Percentiles rank a stretch among this genome's conserved stretches.
Evolutionary conservation across 2,329 filamentous ascomycete genomes (phyloP).

Genomic region (Sclerotinia trifoliorum): DNA sequence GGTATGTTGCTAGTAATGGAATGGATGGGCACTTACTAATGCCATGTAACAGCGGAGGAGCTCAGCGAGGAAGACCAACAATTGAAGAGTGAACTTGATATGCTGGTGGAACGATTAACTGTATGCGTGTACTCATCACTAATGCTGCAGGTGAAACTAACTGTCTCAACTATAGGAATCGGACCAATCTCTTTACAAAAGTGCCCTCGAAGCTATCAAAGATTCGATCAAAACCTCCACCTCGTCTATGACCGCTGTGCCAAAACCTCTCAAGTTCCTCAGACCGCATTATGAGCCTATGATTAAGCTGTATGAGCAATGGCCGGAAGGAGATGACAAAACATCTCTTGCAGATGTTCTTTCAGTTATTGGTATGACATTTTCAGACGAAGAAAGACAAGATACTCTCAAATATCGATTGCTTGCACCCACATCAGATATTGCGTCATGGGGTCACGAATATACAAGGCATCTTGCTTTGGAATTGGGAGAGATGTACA

Average conservation of each 20-base stretch:
- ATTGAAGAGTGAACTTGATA: conserved; percentile 95
- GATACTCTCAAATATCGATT: conserved; percentile 96
- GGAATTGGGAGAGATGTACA: conserved; percentile 93
- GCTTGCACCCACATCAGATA: conserved; percentile 84
- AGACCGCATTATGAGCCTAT: conserved; percentile 93
- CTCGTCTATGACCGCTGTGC: conserved; percentile 98
- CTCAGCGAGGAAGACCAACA: conserved; percentile 97
- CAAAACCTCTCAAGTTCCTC: conserved; percentile 96
- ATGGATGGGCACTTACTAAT: conserved; percentile 40
- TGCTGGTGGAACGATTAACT: conserved; percentile 93
- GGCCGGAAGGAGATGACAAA: conserved; percentile 82
- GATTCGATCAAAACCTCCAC: conserved; percentile 98
- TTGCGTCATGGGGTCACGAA: conserved; percentile 97
- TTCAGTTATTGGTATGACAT: conserved; percentile 98
- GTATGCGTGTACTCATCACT: conserved; percentile 49
- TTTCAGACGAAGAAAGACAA: conserved; percentile 91
- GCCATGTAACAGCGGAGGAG: conserved; percentile 64
- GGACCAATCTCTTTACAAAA: conserved; percentile 83
- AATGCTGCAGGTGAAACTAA: conserved; percentile 23
- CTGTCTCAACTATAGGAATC: conserved; percentile 62
- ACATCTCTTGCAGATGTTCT: conserved; percentile 89
- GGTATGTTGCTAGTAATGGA: conserved; percentile 38
- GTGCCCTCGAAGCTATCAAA: conserved; percentile 94
- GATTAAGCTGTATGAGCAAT: conserved; percentile 83
- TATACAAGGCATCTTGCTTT: conserved; percentile 94